phyloP scores from a whole-genome alignment of 2,329 filamentous ascomycete genomes.

The Colletotrichum lentis region DNA sequence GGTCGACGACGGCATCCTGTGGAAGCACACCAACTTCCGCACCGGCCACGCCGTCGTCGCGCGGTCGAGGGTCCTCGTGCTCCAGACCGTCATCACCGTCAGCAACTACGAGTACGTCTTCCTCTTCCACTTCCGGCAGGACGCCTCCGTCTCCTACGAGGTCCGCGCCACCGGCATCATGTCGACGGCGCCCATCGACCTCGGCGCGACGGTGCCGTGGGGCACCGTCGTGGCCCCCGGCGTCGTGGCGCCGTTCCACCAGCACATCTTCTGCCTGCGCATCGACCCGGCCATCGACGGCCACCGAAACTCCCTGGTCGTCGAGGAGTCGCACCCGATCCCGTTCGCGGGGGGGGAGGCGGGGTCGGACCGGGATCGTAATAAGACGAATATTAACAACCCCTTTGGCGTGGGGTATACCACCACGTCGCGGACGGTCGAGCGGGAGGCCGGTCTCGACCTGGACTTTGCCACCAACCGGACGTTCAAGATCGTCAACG shows the following conservation, averaged over 20 bases:
- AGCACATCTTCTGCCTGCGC: constrained; percentile 71
- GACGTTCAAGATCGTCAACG: constrained; percentile 59
- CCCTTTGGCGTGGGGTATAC: constrained; percentile 60
- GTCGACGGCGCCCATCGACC: constrained; percentile 55
- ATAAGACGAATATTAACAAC: too few relatives aligned
- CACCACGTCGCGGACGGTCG: constrained; percentile 54
- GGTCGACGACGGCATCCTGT: constrained; percentile 65
- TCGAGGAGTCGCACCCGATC: constrained; percentile 53
- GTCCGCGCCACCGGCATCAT: constrained; percentile 55
- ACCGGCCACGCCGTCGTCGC: constrained; percentile 66
- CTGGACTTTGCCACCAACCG: constrained; percentile 60
- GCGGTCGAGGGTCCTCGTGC: constrained; percentile 65
- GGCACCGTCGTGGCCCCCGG: constrained; percentile 72
- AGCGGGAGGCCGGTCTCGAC: constrained; percentile 56
- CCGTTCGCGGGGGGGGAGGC: too few relatives aligned
- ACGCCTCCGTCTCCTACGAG: constrained; percentile 53
- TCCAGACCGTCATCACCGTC: constrained; percentile 71
- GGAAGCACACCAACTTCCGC: constrained; percentile 71
- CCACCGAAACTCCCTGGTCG: constrained; percentile 60
- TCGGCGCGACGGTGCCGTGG: constrained; percentile 62
- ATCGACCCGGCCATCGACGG: constrained; percentile 73
- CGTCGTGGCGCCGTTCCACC: constrained; percentile 71
- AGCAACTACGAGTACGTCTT: constrained; percentile 70
- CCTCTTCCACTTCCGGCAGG: constrained; percentile 60
- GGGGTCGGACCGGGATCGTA: too few relatives aligned